Evolutionary conservation across 164 flowering plant genomes (phyloP), one percentile per base, ranked within the genome.

Genomic region (Vitis rupestris): DNA sequence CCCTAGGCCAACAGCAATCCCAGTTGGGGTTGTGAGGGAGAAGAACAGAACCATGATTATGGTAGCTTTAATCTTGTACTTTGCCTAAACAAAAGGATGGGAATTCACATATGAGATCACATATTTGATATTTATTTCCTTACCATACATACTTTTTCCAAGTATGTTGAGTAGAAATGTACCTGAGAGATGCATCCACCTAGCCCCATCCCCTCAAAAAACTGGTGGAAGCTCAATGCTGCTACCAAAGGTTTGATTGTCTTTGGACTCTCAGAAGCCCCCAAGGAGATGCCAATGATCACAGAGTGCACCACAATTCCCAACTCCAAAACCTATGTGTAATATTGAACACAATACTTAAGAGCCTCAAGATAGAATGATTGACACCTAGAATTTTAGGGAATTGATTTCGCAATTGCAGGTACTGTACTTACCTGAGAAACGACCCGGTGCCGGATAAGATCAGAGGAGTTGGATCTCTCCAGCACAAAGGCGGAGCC

Each of bases 121-220:
- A 37, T 37, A 37, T 37, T 37, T 37, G 44, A 37, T 37, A 37
- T 37, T 6, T 37, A 23, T 23, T 23, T 23, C 27, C 27, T 23
- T 23, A 23, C 27, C 27, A 37, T 37, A 4, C 7, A 37, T 37
- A 3, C 1, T 3, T 37, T 6, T 37, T 37, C 44, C 44, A 0
- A 37, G 44, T 37, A 37, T 37, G 7, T 63, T n/a, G 54, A 10
- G 15, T 31, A 30, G 10, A 52, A 17, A 27, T 4, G 2, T 50
- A 71, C 74, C 71, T 70, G 74, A 50, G 76, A 63, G 50, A 81
- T 79, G 71, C 84, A 78, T 8, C 84, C 80, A 14, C 84, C 84
- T 4, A 78, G 78, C 15, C 81, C 81, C 75, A 78, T 74, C 47
- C 81, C 81, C 27, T 75, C 78, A 17, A 75, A 79, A 19, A 75